Evolutionary conservation across 2,329 filamentous ascomycete genomes (phyloP).

Genomic region (Cordyceps pruinosa): DNA sequence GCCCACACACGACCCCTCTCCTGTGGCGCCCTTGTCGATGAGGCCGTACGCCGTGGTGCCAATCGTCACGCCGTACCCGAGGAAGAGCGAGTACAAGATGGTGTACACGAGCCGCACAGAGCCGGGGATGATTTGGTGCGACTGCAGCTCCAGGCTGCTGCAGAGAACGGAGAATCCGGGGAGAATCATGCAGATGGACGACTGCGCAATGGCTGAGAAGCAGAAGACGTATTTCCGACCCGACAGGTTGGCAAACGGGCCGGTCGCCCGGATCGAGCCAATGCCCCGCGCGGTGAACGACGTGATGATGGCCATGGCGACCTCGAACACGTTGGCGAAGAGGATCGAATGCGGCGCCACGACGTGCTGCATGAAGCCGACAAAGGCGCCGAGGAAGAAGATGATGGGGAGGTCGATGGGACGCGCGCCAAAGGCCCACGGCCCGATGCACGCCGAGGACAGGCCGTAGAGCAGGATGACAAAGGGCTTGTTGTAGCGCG

Average conservation of each 20-base stretch:
- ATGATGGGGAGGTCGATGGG: slow-evolving; percentile 7
- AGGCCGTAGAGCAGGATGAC: slow-evolving; percentile 6
- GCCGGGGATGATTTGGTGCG: slow-evolving; percentile 56
- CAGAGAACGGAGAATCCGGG: slow-evolving; percentile 37
- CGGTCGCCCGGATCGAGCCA: slow-evolving; percentile 2
- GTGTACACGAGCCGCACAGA: slow-evolving; percentile 64
- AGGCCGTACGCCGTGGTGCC: slow-evolving; percentile 53
- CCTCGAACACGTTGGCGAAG: slow-evolving; percentile 10
- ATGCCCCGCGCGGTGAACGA: not conserved
- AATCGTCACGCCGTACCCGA: slow-evolving; percentile 60
- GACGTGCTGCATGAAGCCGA: slow-evolving; percentile 8
- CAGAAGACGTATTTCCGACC: slow-evolving; percentile 1
- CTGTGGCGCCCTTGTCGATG: slow-evolving; percentile 43
- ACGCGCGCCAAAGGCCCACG: slow-evolving; percentile 6
- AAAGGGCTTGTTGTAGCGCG: slow-evolving; percentile 1
- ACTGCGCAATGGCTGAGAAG: slow-evolving; percentile 9
- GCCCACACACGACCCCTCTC: slow-evolving; percentile 37
- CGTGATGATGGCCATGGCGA: slow-evolving; percentile 8
- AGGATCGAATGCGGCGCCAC: slow-evolving; percentile 4
- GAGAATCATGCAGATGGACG: slow-evolving; percentile 9
- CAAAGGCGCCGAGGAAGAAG: slow-evolving; percentile 9
- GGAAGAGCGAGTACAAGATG: slow-evolving; percentile 61
- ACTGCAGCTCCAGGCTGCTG: slow-evolving; percentile 55
- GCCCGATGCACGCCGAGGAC: slow-evolving; percentile 4
- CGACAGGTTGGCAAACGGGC: not conserved